Base-by-base conservation (phyloP, 2,329 filamentous ascomycete genomes). In the Cordyceps militaris region DNA sequence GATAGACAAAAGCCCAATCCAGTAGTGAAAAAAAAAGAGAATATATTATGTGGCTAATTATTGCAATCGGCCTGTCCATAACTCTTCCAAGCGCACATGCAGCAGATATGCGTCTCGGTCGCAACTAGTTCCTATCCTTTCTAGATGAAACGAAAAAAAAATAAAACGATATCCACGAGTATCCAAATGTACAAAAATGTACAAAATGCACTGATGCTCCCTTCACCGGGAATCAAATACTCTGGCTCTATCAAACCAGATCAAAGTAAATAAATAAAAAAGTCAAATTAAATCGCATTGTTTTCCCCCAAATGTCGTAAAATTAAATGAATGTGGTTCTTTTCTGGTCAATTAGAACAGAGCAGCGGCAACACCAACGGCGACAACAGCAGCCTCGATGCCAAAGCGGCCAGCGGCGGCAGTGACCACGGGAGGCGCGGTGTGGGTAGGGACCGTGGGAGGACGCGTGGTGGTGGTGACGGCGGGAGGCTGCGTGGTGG, bases 351-450 rank as follows among this genome's bases (percentile, higher is more conserved):
- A 14, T 69, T 72, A 72, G 61, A 73, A 62, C 53, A 71, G 64
- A 61, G 72, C 54, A 38, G 65, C 70, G 48, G 66, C 66, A 48
- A 71, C 58, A 65, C 67, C 71, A 32, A 64, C 69, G 21, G 67
- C 68, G 46, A 64, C 68, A 51, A 66, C 67, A 48, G 65, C 64
- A 53, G 67, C 58, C 60, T 66, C 64, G 47, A 69, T 57, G 60
- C 56, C 60, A 42, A 72, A 60, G 59, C 68, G 70, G 57, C 64
- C 68, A 53, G 69, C 70, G 55, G 66, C 70, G 48, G 65, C 66
- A 48, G 66, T 69, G 49, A 68, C 63, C 24, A 63, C 59, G 44
- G 64, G 62, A 47, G 64, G 60, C 38, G 61, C 51, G 47, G 59
- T 65, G 36, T 56, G 61, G 40, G 61, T 38, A 21, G 60, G 21